Evolutionary conservation across 2,329 filamentous ascomycete species (phyloP).

Genomic region (Claviceps citrina): DNA sequence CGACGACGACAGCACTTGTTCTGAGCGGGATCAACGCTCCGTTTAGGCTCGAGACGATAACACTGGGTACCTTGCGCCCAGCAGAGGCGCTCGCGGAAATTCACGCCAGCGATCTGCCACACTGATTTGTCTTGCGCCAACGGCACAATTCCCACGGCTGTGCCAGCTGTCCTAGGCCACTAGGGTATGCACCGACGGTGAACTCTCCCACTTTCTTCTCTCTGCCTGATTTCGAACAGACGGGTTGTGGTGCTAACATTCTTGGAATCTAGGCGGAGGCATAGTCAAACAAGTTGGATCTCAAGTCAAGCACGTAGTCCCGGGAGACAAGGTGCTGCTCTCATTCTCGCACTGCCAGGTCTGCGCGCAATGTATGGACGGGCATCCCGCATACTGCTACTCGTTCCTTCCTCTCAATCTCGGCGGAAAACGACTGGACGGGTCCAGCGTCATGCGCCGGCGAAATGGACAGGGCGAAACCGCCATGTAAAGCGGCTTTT

Average conservation of each 20-base stretch:
- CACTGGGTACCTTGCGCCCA: neutral
- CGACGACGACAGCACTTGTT: neutral
- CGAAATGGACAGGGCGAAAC: neutral
- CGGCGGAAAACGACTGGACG: neutral
- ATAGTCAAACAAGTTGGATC: neutral
- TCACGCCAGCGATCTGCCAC: constrained; percentile 2
- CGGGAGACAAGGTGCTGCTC: constrained; percentile 1
- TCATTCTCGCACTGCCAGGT: constrained; percentile 1
- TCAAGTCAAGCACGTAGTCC: neutral
- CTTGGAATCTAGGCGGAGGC: neutral
- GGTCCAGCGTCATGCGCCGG: neutral
- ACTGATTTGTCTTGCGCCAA: neutral
- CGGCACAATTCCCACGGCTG: neutral
- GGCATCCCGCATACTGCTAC: constrained; percentile 1
- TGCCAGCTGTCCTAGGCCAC: constrained; percentile 2
- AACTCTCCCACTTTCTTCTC: no score
- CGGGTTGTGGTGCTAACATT: neutral
- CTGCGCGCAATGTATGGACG: neutral
- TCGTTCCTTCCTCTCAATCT: neutral
- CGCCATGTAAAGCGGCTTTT: constrained; percentile 13
- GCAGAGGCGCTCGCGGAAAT: constrained; percentile 1
- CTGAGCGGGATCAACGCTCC: neutral
- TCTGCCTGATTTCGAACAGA: neutral
- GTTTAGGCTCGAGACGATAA: neutral
- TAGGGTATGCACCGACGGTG: neutral